Conservation (phyloP, 352 stramenopile genomes). For the Phytophthora europaea region DNA sequence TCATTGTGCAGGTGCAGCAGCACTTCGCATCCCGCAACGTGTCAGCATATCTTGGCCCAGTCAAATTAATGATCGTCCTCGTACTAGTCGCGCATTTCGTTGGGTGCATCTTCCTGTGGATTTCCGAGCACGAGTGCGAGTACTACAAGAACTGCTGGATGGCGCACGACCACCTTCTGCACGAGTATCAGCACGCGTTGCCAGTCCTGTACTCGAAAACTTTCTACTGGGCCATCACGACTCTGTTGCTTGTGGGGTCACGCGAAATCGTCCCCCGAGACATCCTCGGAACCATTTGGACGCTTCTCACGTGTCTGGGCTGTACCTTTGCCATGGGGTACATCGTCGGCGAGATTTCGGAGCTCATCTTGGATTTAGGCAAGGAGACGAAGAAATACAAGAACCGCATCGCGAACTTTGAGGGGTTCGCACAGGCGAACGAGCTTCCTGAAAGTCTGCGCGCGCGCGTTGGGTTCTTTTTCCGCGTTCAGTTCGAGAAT, state of each 20-base stretch:
- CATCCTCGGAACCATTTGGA: background rate
- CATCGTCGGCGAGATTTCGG: background rate
- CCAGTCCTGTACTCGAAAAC: background rate
- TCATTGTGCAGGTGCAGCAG: conserved; percentile 70
- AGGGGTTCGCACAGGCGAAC: background rate
- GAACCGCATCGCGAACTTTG: background rate
- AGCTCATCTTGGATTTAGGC: background rate
- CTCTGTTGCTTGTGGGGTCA: background rate
- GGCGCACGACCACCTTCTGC: conserved; percentile 39
- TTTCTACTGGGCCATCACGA: background rate
- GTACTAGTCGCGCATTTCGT: conserved; percentile 61
- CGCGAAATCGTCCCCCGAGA: background rate
- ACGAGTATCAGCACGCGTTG: conserved; percentile 1
- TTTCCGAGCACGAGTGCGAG: conserved; percentile 60
- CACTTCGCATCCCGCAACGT: conserved; percentile 62
- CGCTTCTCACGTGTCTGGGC: background rate
- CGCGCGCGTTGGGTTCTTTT: background rate
- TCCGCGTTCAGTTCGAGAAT: background rate
- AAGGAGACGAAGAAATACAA: background rate
- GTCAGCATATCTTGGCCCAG: conserved; percentile 61
- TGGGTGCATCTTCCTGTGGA: conserved; percentile 70
- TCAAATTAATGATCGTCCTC: conserved; percentile 70
- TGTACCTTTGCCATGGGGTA: background rate
- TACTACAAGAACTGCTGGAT: conserved; percentile 59
- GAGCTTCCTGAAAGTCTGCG: background rate